Conservation (phyloP, 352 stramenopile species). For the Globisporangium middletonii region DNA sequence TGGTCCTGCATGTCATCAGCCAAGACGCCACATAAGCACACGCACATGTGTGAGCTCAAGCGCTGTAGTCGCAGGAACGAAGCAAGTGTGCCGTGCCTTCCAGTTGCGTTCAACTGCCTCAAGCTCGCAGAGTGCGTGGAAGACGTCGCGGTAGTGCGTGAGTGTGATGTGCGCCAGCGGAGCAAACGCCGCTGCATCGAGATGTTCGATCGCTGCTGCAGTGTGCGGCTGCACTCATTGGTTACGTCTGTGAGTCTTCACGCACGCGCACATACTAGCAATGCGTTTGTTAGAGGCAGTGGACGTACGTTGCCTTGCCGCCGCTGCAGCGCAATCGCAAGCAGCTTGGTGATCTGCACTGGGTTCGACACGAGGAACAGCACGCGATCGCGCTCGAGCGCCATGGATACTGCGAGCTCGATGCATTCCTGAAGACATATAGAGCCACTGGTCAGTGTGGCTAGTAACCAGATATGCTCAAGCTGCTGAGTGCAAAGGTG, state of each 20-base stretch:
- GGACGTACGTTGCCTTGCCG: neutral
- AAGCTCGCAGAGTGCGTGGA: constrained; percentile 29
- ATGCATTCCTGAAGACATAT: constrained; percentile 5
- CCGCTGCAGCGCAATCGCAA: constrained; percentile 7
- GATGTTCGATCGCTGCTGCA: neutral
- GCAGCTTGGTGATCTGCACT: constrained; percentile 7
- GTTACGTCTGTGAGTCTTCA: neutral
- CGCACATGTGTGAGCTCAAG: constrained; percentile 5
- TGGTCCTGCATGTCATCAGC: constrained; percentile 2
- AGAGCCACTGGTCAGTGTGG: neutral
- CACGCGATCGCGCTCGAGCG: constrained; percentile 8
- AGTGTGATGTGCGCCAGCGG: constrained; percentile 28
- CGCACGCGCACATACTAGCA: neutral
- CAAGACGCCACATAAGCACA: constrained; percentile 1
- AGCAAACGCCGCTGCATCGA: constrained; percentile 13
- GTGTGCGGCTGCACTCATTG: neutral
- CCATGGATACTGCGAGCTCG: constrained; percentile 14
- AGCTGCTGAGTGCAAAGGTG: too few relatives aligned
- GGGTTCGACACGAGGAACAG: constrained; percentile 15
- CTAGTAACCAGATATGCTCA: too few relatives aligned
- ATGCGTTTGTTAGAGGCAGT: neutral
- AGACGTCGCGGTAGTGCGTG: constrained; percentile 25
- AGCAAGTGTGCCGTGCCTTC: constrained; percentile 15
- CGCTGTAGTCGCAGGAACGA: constrained; percentile 2
- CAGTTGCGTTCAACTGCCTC: constrained; percentile 20